Conservation (phyloP, 345 rosid species). For the Bruguiera parviflora region DNA sequence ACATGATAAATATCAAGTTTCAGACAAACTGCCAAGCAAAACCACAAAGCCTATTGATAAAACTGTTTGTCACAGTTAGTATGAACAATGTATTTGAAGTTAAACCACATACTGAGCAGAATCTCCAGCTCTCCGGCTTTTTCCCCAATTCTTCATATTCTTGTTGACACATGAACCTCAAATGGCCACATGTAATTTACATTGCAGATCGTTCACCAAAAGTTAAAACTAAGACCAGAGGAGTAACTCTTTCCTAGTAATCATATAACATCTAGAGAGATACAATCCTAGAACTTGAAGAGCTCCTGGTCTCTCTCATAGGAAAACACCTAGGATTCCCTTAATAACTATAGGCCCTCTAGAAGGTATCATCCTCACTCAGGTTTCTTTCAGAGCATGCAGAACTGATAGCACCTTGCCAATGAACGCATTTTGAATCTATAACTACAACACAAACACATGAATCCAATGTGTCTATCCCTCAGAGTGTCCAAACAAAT, state of each 20-base stretch:
- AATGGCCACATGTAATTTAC: neutral
- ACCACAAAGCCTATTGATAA: neutral
- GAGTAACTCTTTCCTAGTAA: neutral
- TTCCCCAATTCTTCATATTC: neutral
- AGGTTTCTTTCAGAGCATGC: neutral
- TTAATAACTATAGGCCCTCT: neutral
- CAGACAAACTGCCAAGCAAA: neutral
- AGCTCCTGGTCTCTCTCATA: neutral
- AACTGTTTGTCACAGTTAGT: neutral
- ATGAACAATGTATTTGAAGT: neutral
- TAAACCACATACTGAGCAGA: neutral
- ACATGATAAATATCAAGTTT: neutral
- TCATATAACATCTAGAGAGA: neutral
- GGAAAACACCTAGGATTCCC: neutral
- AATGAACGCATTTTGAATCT: neutral
- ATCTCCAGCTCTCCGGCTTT: neutral
- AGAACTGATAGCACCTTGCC: neutral
- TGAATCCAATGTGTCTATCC: neutral
- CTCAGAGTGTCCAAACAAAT: conserved; percentile 2
- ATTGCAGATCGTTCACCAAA: neutral
- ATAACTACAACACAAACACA: neutral
- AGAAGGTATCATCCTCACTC: neutral
- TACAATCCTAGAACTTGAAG: neutral
- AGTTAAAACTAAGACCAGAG: neutral
- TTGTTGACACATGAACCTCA: neutral